A percentile compares a stretch with the other conserved stretches of the same genome.
Conservation (phyloP, 768 basidiomycete species). For the Leccinellum albellum region DNA sequence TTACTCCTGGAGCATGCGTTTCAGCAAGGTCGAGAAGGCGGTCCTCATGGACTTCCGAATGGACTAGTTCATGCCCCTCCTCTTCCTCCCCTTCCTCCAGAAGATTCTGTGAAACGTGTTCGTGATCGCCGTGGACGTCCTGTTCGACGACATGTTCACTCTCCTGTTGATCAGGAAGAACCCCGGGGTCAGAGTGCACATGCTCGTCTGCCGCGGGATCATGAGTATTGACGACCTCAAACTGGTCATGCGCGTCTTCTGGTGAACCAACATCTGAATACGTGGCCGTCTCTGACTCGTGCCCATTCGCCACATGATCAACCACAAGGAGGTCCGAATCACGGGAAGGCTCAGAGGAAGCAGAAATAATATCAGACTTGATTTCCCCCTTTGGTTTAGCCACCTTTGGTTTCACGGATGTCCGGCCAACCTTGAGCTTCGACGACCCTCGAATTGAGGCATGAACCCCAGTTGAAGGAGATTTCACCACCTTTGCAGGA, state of each 20-base stretch:
- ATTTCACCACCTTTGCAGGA: constrained; percentile 27
- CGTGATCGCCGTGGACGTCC: constrained; percentile 1
- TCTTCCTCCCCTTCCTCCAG: constrained; percentile 7
- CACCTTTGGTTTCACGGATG: constrained; percentile 25
- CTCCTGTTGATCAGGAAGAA: constrained; percentile 11
- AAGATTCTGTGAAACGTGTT: background rate
- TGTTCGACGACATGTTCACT: constrained; percentile 6
- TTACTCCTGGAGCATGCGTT: constrained; percentile 3
- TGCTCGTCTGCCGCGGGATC: constrained; percentile 8
- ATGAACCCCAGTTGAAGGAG: constrained; percentile 29
- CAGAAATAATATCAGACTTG: constrained; percentile 18
- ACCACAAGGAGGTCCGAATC: constrained; percentile 18
- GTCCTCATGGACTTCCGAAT: constrained; percentile 9
- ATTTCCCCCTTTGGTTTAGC: constrained; percentile 18
- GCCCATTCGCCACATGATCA: constrained; percentile 26
- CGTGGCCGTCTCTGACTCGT: constrained; percentile 15
- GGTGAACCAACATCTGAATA: constrained; percentile 17
- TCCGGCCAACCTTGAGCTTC: constrained; percentile 25
- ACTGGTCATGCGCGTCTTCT: constrained; percentile 15
- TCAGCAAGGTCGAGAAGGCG: constrained; percentile 9
- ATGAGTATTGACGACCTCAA: constrained; percentile 12
- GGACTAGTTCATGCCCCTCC: constrained; percentile 6
- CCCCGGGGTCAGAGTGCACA: constrained; percentile 7
- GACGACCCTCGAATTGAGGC: constrained; percentile 27
- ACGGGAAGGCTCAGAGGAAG: constrained; percentile 22